Base-by-base conservation (phyloP, 768 basidiomycete genomes). In the Strobilomyces confusus region DNA sequence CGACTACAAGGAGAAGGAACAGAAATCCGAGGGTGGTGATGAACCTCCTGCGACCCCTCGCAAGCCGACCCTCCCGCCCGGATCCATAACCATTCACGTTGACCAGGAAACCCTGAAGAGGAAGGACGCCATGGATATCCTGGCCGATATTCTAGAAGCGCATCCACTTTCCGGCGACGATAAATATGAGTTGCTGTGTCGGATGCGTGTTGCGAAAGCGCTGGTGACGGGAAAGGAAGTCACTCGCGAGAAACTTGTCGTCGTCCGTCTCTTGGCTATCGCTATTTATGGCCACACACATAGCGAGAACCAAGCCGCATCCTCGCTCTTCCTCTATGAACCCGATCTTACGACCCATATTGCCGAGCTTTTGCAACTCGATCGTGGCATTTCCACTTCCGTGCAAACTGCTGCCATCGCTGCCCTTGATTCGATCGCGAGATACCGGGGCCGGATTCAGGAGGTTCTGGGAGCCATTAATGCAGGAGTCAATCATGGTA, bases 401-500 rank as follows among this genome's bases (percentile, higher is more conserved):
- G 80, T 97, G 8, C 89, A 95, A 69, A 87, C 87, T 3, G 86
- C 90, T 2, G 90, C 94, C 15, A 80, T 98, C 51, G 81, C 87
- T 25, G 87, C 91, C n/a, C 77, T 98, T 53, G 97, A 99, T 67
- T 91, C 91, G 14, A 80, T 95, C 52, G 87, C 86, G 13, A 79
- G 92, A 56, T 95, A 95, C 68, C 82, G 92, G 55, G 77, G 74
- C 55, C 92, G 87, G 66, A 79, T 90, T 33, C 82, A 85, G 61
- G 97, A 98, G 65, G 92, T 95, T 36, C 71, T 97, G 43, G 86
- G 87, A 5, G 87, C 94, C 1, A 81, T 98, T 34, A 97, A 97
- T 66, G 95, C 92, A 23, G 92, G 92, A 41, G 92, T 98, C 50
- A 97, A 93, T 63, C 97, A 98, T 64, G 97, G 97, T 13, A 87